These are phyloP conservation scores for Blastocystis sp. DNA, from an alignment of 352 stramenopile genomes.

Conservation along the genomic window DNA sequence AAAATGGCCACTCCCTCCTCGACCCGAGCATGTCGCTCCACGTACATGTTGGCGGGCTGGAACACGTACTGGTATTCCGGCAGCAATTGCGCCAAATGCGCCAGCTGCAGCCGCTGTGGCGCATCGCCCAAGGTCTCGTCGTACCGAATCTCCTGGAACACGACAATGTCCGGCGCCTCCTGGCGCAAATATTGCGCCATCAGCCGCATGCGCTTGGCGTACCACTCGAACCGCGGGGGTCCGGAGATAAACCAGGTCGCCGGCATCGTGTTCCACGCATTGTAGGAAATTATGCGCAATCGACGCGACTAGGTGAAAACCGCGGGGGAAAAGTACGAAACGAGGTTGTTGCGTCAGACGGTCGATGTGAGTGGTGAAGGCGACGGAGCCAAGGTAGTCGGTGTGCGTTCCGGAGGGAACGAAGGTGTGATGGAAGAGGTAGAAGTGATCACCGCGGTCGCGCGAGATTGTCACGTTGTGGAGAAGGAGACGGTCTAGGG, in stretches of 20 bases:
- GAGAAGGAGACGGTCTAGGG: not conserved
- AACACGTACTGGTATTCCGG: slow-evolving; percentile 73
- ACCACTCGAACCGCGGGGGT: slow-evolving; percentile 67
- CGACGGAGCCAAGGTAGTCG: slow-evolving; percentile 22
- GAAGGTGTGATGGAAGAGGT: slow-evolving; percentile 54
- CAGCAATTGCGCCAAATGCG: slow-evolving; percentile 66
- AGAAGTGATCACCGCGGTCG: slow-evolving; percentile 13
- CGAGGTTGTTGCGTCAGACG: not conserved
- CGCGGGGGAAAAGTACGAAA: not conserved
- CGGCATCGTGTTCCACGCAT: slow-evolving; percentile 77
- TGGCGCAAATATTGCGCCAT: slow-evolving; percentile 65
- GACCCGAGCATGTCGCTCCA: slow-evolving; percentile 65
- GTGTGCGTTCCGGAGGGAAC: not conserved
- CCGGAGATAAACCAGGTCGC: slow-evolving; percentile 68
- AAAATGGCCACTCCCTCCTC: slow-evolving; percentile 73
- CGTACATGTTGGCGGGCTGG: slow-evolving; percentile 63
- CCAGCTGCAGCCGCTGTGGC: not conserved
- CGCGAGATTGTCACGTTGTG: slow-evolving; percentile 53
- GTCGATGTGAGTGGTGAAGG: slow-evolving; percentile 13
- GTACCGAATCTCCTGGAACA: slow-evolving; percentile 75
- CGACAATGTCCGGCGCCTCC: slow-evolving; percentile 67
- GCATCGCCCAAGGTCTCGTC: slow-evolving; percentile 67
- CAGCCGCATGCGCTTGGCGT: slow-evolving; percentile 70
- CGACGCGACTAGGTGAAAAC: not conserved
- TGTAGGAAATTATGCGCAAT: slow-evolving; percentile 72